These are phyloP conservation scores for Aspergillus hiratsukae DNA, from an alignment of 2,329 filamentous ascomycete genomes.

Conservation along the genomic window DNA sequence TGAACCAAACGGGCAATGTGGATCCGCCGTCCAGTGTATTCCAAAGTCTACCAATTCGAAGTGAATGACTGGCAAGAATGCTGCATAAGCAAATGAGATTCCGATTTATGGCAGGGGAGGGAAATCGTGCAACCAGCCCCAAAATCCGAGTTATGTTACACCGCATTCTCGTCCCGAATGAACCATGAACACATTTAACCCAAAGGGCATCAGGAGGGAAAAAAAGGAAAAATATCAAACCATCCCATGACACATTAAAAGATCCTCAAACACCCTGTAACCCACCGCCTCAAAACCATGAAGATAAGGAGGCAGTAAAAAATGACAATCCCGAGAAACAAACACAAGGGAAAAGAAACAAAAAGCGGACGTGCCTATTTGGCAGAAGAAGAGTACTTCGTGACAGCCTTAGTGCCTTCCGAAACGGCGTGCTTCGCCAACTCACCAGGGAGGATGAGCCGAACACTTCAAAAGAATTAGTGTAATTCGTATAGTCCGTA, in stretches of 20 bases:
- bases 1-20: not conserved
- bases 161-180: slow-evolving; percentile 40
- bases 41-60: not conserved
- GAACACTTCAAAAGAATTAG: slow-evolving; percentile 56
- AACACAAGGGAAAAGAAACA: slow-evolving; percentile 55
- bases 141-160: slow-evolving; percentile 45
- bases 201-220: slow-evolving; percentile 28
- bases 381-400: slow-evolving; percentile 99
- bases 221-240: slow-evolving; percentile 33
- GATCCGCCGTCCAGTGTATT: not conserved
- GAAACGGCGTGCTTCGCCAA: slow-evolving; percentile 99
- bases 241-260: slow-evolving; percentile 48
- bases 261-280: slow-evolving; percentile 43
- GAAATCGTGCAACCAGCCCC: slow-evolving; percentile 30
- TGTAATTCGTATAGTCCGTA: not conserved
- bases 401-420: slow-evolving; percentile 99
- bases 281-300: slow-evolving; percentile 42
- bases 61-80: not conserved
- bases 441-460: slow-evolving; percentile 96
- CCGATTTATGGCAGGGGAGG: slow-evolving; percentile 34
- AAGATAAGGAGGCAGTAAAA: slow-evolving; percentile 40
- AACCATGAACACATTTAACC: slow-evolving; percentile 40
- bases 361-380: slow-evolving; percentile 68
- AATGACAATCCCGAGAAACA: slow-evolving; percentile 51
- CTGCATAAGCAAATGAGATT: slow-evolving; percentile 22